Base-by-base conservation (phyloP, 306 rosid species). In the Dryas octopetala region DNA sequence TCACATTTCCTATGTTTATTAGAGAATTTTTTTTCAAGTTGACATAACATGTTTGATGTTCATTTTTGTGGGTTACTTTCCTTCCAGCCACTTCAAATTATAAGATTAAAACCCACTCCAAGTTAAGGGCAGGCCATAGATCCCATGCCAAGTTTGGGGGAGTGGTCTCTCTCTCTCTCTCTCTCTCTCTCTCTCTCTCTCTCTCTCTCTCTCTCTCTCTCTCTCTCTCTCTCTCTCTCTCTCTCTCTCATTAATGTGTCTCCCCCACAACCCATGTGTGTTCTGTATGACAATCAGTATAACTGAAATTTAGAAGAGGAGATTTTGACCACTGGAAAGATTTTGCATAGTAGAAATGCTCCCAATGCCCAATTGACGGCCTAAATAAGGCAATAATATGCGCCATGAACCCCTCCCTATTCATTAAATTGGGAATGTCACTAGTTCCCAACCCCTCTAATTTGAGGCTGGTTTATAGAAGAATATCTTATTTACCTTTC, bases 201-300 rank as follows among this genome's bases (percentile, higher is more conserved):
- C 6, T 62, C 14, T 32, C 10, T 62, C 66, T 3, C 1, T n/a
- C 61, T 52, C 48, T 15, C 16, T 16, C 7, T 38, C 48, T 8
- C 19, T 52, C n/a, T 41, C 46, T 9, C 26, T 11, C 50, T 41
- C 48, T 64, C 28, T 15, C 7, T n/a, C 13, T 44, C 15, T 4
- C 32, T 46, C n/a, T 66, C 14, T 17, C 3, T 9, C n/a, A 17
- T 55, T 17, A 14, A 48, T 49, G 72, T 68, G n/a, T 41, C 10
- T 57, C 28, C 75, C 75, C 81, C 49, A 78, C 79, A 75, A 38
- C 64, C 74, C 88, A 84, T 76, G 84, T 80, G 84, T 58, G 17
- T 52, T 75, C 76, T 75, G 54, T 45, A 75, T 64, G 76, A 48
- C 58, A 75, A 80, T 76, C 72, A n/a, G 45, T 73, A 38, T 11